A percentile compares a stretch with the other conserved stretches of the same genome.
Evolutionary conservation across 164 flowering plant species (phyloP).

Genomic region (Nelumbo lutea): DNA sequence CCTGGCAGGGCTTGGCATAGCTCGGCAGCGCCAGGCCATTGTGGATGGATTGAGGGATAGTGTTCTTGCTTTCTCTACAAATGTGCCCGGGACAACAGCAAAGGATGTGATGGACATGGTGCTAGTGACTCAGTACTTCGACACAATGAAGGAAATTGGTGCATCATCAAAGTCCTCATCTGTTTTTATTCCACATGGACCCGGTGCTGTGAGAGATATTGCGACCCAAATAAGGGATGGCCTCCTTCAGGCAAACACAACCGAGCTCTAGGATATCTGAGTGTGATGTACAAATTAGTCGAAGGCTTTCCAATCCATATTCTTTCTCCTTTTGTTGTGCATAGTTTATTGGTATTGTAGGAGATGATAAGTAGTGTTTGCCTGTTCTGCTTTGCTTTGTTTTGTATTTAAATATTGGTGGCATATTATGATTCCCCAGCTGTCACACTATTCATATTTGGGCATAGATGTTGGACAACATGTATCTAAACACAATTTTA

Average conservation of each 20-base stretch:
- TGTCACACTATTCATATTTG: too few relatives aligned
- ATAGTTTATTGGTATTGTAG: not conserved
- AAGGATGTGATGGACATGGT: conserved; percentile 1
- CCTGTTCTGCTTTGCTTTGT: not conserved
- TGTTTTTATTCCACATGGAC: conserved; percentile 89
- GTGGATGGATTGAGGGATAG: conserved; percentile 88
- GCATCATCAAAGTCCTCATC: conserved; percentile 73
- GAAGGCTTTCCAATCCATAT: too few relatives aligned
- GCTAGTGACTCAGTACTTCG: not conserved
- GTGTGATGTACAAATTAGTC: too few relatives aligned
- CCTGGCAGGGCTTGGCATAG: conserved; percentile 70
- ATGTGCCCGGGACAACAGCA: conserved; percentile 35
- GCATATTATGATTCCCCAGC: too few relatives aligned
- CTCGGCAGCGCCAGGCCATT: conserved; percentile 85
- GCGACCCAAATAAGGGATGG: conserved; percentile 28
- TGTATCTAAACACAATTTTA: too few relatives aligned
- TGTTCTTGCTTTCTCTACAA: conserved; percentile 69
- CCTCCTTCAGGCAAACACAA: conserved; percentile 42
- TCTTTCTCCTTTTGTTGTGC: too few relatives aligned
- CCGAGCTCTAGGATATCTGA: not conserved
- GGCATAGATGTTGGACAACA: too few relatives aligned
- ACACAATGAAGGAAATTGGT: conserved; percentile 36
- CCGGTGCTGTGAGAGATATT: conserved; percentile 67
- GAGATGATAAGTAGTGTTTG: not conserved
- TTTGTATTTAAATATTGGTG: not conserved